Conservation (phyloP, 345 rosid species). For the Eucalyptus curtisii region DNA sequence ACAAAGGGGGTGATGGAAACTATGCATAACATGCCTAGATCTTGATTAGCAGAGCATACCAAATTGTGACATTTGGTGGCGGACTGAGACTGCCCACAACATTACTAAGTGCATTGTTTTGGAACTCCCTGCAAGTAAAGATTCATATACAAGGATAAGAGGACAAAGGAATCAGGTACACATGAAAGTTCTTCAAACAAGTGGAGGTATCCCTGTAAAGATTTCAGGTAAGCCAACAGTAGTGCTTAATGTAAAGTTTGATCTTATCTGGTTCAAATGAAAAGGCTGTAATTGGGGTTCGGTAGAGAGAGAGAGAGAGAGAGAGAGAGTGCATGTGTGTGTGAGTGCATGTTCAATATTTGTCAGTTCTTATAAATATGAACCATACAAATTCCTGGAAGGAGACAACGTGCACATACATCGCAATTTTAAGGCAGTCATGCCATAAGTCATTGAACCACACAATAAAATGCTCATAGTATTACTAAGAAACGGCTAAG, state of each 20-base stretch:
- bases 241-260: neutral
- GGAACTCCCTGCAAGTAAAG: slow-evolving; percentile 29
- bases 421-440: neutral
- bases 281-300: neutral
- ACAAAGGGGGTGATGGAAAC: neutral
- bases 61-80: slow-evolving; percentile 36
- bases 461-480: neutral
- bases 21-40: neutral
- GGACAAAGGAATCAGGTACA: neutral
- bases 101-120: slow-evolving; percentile 30
- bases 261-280: neutral
- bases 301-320: neutral
- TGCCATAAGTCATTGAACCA: neutral
- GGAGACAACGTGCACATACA: neutral
- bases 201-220: neutral
- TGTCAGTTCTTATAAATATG: neutral
- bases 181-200: neutral
- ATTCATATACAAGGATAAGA: neutral
- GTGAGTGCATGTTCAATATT: neutral
- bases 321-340: neutral
- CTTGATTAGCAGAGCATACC: slow-evolving; percentile 4
- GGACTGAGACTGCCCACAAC: slow-evolving; percentile 24
- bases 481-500: neutral
- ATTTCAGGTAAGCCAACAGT: neutral
- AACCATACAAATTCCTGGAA: neutral